Conservation (phyloP, 1,284 basidiomycete species). For the Pulchroboletus neoregius region DNA sequence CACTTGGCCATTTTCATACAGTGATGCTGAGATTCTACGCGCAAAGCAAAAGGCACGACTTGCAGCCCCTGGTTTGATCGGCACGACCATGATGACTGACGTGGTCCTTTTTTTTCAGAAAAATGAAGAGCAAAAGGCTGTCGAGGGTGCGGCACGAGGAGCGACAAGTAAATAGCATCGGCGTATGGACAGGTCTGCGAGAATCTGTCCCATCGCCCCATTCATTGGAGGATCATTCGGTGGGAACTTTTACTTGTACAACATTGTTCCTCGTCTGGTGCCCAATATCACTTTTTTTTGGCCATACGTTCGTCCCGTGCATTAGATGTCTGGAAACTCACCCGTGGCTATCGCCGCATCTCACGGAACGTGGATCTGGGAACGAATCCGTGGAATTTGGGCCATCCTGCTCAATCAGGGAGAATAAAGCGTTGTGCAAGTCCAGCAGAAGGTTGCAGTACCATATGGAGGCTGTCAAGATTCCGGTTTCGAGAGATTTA, state of each 20-base stretch:
- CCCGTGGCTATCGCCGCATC: constrained; percentile 22
- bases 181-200: constrained; percentile 19
- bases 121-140: constrained; percentile 55
- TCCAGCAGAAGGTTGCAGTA: constrained; percentile 8
- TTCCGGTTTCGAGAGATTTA: constrained; percentile 9
- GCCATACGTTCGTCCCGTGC: neutral
- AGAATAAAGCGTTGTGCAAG: constrained; percentile 3
- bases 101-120: constrained; percentile 39
- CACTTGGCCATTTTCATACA: constrained; percentile 34
- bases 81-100: constrained; percentile 16
- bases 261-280: constrained; percentile 7
- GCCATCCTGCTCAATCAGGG: constrained; percentile 19
- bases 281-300: constrained; percentile 17
- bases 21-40: constrained; percentile 68
- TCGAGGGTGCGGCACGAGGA: constrained; percentile 28
- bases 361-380: constrained; percentile 25
- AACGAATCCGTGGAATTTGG: constrained; percentile 1
- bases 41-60: constrained; percentile 69
- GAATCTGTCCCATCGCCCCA: constrained; percentile 13
- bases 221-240: constrained; percentile 13
- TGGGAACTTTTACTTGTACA: constrained; percentile 12
- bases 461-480: constrained; percentile 12
- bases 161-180: constrained; percentile 44
- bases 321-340: constrained; percentile 4
- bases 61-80: constrained; percentile 1